These are phyloP conservation scores for Leucocoprinus birnbaumii DNA, from an alignment of 768 basidiomycete species.

Conservation along the genomic window DNA sequence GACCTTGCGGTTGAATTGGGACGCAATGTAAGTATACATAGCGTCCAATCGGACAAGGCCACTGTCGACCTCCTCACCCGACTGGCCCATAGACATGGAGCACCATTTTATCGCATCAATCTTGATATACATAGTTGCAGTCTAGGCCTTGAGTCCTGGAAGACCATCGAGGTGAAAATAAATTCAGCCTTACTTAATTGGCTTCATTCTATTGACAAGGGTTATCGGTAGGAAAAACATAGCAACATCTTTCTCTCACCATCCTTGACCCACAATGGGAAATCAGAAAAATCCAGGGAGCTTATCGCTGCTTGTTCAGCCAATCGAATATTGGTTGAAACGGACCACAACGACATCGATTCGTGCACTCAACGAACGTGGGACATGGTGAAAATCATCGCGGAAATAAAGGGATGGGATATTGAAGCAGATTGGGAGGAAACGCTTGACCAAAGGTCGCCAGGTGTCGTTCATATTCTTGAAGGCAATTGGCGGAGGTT, in stretches of 20 bases:
- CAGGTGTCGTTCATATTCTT: constrained; percentile 67
- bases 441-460: constrained; percentile 30
- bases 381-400: constrained; percentile 73
- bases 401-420: constrained; percentile 74
- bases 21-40: constrained; percentile 86
- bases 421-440: constrained; percentile 61
- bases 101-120: constrained; percentile 63
- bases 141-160: constrained; percentile 73
- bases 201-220: background rate
- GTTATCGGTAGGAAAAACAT: constrained; percentile 54
- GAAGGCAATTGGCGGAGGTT: constrained; percentile 74
- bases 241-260: constrained; percentile 83
- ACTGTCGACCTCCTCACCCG: constrained; percentile 64
- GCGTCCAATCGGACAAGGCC: constrained; percentile 71
- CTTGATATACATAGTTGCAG: constrained; percentile 92
- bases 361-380: constrained; percentile 61
- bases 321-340: constrained; percentile 79
- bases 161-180: constrained; percentile 62
- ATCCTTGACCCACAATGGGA: constrained; percentile 81
- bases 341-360: constrained; percentile 71
- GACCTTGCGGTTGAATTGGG: constrained; percentile 75
- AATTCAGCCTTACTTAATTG: background rate
- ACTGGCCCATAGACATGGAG: constrained; percentile 56
- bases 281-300: constrained; percentile 56
- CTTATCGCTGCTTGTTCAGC: constrained; percentile 67